These are phyloP conservation scores for Botrytis squamosa DNA, from an alignment of 2,329 filamentous ascomycete genomes.

Conservation along the genomic window DNA sequence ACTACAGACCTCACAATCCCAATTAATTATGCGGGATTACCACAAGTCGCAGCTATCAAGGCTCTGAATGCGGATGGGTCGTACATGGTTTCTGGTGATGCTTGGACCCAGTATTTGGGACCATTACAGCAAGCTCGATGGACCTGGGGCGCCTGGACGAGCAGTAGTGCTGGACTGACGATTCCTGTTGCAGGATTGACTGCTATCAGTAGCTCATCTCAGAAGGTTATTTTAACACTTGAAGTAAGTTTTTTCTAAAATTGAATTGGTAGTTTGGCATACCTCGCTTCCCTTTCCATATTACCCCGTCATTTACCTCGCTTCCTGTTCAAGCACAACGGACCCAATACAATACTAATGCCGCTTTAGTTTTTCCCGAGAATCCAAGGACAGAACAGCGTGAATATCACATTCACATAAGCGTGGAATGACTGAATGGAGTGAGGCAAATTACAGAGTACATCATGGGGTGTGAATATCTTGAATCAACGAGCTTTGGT, in stretches of 20 bases:
- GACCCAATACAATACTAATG: neutral
- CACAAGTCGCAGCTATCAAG: slow-evolving; percentile 51
- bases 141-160: slow-evolving; percentile 53
- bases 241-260: neutral
- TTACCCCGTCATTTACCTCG: neutral
- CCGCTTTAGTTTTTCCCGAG: slow-evolving; percentile 4
- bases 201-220: slow-evolving; percentile 34
- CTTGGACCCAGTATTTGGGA: slow-evolving; percentile 55
- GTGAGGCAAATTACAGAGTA: neutral
- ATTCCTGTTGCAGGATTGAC: slow-evolving; percentile 47
- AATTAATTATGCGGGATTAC: slow-evolving; percentile 51
- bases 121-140: slow-evolving; percentile 50
- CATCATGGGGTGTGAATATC: neutral
- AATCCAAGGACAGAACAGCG: slow-evolving; percentile 14
- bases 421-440: neutral
- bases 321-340: neutral
- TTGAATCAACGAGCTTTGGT: neutral
- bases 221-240: neutral
- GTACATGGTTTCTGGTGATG: slow-evolving; percentile 49
- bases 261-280: no score
- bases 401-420: slow-evolving; percentile 12
- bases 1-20: slow-evolving; percentile 46
- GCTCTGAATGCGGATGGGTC: slow-evolving; percentile 49
- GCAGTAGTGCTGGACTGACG: slow-evolving; percentile 46
- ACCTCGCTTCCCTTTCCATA: neutral